Evolutionary conservation across 371 early-diverging fungal species (phyloP).

Genomic region (Rhizopus delemar): DNA sequence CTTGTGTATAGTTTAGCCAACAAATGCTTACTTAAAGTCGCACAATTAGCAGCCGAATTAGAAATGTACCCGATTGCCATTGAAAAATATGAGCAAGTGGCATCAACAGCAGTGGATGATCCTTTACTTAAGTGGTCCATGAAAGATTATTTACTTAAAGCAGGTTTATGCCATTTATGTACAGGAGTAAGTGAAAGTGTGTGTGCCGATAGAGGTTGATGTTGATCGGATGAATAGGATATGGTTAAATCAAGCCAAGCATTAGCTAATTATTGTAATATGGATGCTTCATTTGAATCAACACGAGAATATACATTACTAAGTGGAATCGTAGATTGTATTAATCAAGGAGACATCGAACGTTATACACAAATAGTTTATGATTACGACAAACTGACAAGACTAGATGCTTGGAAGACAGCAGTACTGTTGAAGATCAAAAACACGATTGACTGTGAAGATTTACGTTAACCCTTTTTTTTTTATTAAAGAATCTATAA

Average conservation of each 20-base stretch:
- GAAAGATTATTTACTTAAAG: conserved; percentile 93
- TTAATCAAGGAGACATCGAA: conserved; percentile 80
- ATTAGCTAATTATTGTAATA: conserved; percentile 43
- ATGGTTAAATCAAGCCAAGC: conserved; percentile 41
- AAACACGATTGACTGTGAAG: conserved; percentile 24
- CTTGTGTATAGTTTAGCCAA: conserved; percentile 73
- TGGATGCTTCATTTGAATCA: conserved; percentile 84
- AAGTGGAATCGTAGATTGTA: conserved; percentile 70
- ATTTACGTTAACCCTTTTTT: too few species aligned
- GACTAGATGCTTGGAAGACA: conserved; percentile 96
- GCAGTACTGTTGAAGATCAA: conserved; percentile 87
- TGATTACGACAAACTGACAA: conserved; percentile 85
- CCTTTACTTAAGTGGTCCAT: conserved; percentile 91
- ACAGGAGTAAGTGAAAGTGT: conserved; percentile 51
- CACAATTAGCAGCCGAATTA: conserved; percentile 85
- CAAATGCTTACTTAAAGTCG: conserved; percentile 88
- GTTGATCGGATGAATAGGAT: conserved; percentile 24
- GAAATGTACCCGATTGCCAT: conserved; percentile 87
- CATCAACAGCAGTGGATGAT: conserved; percentile 81
- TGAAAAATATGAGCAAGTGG: conserved; percentile 86
- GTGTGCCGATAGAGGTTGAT: not conserved
- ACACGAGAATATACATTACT: conserved; percentile 86
- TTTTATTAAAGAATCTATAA: conserved; percentile 1
- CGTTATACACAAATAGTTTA: conserved; percentile 79
- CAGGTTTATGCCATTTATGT: conserved; percentile 89